phyloP scores from a whole-genome alignment of 2,329 filamentous ascomycete species.

The Bipolaris bicolor region DNA sequence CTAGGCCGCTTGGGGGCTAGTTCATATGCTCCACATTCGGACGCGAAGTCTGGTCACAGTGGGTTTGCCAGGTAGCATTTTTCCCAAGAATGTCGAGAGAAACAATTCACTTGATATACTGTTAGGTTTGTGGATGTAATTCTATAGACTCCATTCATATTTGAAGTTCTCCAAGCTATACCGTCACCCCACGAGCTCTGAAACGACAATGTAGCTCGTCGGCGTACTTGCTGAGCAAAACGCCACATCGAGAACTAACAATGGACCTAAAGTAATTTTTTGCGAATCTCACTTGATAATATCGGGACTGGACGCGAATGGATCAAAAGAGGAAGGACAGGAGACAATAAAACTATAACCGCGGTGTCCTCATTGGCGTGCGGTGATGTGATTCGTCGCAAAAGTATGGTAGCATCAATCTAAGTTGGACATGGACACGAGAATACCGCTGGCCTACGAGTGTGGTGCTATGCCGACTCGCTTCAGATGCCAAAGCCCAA shows the following conservation, averaged over 20 bases:
- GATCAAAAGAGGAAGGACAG: not conserved
- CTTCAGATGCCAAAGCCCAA: not conserved
- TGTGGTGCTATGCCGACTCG: not conserved
- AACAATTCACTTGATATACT: too few species aligned
- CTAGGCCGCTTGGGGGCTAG: not conserved
- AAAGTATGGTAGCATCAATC: constrained; percentile 13
- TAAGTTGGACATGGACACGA: constrained; percentile 4
- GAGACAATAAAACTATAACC: not conserved
- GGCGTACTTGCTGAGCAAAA: too few species aligned
- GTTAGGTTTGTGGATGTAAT: too few species aligned
- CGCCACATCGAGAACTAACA: too few species aligned
- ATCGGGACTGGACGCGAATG: not conserved
- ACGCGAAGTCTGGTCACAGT: not conserved
- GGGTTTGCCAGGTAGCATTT: not conserved
- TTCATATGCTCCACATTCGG: not conserved
- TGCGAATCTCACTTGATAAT: too few species aligned
- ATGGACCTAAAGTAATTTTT: too few species aligned
- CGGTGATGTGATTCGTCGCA: not conserved
- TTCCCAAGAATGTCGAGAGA: not conserved
- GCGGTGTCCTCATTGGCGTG: too few species aligned
- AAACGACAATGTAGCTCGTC: too few species aligned
- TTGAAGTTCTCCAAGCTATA: too few species aligned
- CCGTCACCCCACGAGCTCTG: too few species aligned
- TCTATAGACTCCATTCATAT: too few species aligned
- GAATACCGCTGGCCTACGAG: not conserved